Base-by-base conservation (phyloP, 768 basidiomycete genomes). In the Candolleomyces efflorescens region DNA sequence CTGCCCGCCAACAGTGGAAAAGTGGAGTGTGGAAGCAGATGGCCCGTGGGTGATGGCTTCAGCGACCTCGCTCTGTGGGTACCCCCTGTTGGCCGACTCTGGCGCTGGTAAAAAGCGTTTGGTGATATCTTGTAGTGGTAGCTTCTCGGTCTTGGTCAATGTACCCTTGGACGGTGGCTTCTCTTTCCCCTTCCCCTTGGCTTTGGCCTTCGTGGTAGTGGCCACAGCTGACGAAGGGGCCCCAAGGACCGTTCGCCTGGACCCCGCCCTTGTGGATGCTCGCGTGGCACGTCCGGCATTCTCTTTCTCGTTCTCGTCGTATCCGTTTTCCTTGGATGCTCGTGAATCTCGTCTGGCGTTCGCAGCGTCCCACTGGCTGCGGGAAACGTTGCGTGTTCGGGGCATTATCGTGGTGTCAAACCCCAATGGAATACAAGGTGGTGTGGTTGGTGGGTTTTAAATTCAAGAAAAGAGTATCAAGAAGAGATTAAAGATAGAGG, bases 71-170 rank as follows among this genome's bases (percentile, higher is more conserved):
- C 11, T 17, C 49, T 51, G 49, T 17, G 49, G 26, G 47, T 60
- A 59, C 15, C 70, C 70, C 27, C 70, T 62, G 54, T 71, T 71
- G 38, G 59, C 61, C 17, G 65, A 62, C 59, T 69, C 67, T 27
- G 67, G 63, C 0, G 67, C 66, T 22, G 70, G 68, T 4, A 70
- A 36, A 47, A 68, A 69, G 38, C 71, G 67, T 18, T 67, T 54
- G 0, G 72, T 74, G 48, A 74, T 72, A 61, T 74, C 72, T 59
- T 74, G 71, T 48, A 74, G 59, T 18, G 72, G 71, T 23, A 64
- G 53, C 49, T 71, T 69, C 63, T 71, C 72, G 37, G 60, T 60
- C 62, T 68, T 70, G 26, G 62, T 52, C 6, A 59, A 53, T 36
- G 55, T 39, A n/a, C 27, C 54, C 51, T 53, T 51, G 24, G 57